A percentile compares a stretch with the other conserved stretches of the same genome.
Conservation (phyloP, 2,329 filamentous ascomycete genomes). For the Colletotrichum filicis region DNA sequence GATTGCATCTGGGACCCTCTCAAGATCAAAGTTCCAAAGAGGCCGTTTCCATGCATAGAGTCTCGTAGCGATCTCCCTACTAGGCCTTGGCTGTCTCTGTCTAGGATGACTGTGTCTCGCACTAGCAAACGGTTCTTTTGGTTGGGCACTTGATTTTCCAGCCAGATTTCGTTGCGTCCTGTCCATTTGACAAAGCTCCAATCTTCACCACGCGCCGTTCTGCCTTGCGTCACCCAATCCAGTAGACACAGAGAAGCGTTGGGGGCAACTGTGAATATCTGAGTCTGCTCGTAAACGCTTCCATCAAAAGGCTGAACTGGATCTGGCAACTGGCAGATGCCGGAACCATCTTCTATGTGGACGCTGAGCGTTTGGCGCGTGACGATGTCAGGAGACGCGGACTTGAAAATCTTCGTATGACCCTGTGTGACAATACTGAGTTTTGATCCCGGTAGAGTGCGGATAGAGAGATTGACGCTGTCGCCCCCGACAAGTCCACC, state of each 20-base stretch:
- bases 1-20: slow-evolving; percentile 76
- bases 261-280: slow-evolving; percentile 75
- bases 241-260: slow-evolving; percentile 78
- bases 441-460: slow-evolving; percentile 71
- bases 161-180: slow-evolving; percentile 90
- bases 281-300: slow-evolving; percentile 86
- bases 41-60: slow-evolving; percentile 79
- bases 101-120: slow-evolving; percentile 85
- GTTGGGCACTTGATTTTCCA: slow-evolving; percentile 44
- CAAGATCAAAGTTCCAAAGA: slow-evolving; percentile 88
- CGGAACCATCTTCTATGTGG: slow-evolving; percentile 60
- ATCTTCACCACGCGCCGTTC: slow-evolving; percentile 84
- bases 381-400: slow-evolving; percentile 63
- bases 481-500: slow-evolving; percentile 93
- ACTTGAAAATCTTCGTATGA: slow-evolving; percentile 96
- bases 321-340: slow-evolving; percentile 81
- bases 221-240: slow-evolving; percentile 94
- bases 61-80: slow-evolving; percentile 56
- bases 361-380: slow-evolving; percentile 69
- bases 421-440: slow-evolving; percentile 79
- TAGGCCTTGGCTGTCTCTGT: slow-evolving; percentile 57
- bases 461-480: slow-evolving; percentile 77
- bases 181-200: slow-evolving; percentile 87
- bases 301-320: slow-evolving; percentile 91
- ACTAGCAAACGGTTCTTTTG: slow-evolving; percentile 73